Conservation (phyloP, 148 eudicot genomes). For the Cornus kousa region DNA sequence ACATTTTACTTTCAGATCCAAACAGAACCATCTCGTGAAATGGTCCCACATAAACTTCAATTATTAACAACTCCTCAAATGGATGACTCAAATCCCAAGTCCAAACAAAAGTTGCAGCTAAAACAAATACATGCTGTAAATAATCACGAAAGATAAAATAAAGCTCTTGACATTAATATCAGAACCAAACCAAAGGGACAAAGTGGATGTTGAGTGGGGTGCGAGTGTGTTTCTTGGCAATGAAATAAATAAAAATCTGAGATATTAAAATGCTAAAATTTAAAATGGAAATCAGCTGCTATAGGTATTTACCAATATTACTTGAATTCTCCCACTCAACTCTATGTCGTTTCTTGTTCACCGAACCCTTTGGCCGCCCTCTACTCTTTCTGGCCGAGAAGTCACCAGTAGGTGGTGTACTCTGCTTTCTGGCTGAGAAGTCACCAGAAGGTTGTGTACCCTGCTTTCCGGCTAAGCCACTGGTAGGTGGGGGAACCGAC, state of each 20-base stretch:
- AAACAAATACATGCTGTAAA: neutral
- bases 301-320: constrained; percentile 14
- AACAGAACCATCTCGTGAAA: too few relatives aligned
- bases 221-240: neutral
- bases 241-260: neutral
- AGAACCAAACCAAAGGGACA: neutral
- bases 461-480: neutral
- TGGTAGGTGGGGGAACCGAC: neutral
- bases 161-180: neutral
- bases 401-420: constrained; percentile 20
- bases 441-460: too few relatives aligned
- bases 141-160: neutral
- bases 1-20: too few relatives aligned
- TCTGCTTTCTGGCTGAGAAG: too few relatives aligned
- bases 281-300: neutral
- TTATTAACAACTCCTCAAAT: neutral
- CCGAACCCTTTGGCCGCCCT: constrained; percentile 31
- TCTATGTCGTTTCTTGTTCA: constrained; percentile 37
- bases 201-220: too few relatives aligned
- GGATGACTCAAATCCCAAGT: neutral
- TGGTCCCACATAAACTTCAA: neutral
- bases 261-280: neutral
- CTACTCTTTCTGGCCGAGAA: constrained; percentile 33
- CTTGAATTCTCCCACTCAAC: constrained; percentile 40
- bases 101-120: neutral